phyloP scores from a whole-genome alignment of 495 filamentous ascomycete genomes.

The Aspergillus cavernicola region DNA sequence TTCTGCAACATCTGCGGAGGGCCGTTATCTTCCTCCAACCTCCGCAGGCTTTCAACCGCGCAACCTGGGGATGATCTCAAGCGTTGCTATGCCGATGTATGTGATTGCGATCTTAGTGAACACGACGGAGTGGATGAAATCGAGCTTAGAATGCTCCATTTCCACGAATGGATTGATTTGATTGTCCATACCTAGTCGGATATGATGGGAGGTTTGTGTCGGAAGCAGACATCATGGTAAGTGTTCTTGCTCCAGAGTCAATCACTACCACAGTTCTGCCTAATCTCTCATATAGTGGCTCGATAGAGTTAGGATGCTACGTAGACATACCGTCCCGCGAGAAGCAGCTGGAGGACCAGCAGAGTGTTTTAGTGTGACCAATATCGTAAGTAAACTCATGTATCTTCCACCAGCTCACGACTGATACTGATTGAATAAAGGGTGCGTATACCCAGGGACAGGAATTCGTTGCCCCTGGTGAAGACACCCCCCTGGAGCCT shows the following conservation, averaged over 20 bases:
- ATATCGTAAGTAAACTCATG: neutral
- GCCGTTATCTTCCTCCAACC: neutral
- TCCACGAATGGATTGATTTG: neutral
- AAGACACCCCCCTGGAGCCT: neutral
- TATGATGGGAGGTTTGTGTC: neutral
- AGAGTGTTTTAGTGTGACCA: neutral
- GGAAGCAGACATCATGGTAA: neutral
- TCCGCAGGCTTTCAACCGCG: neutral
- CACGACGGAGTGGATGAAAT: neutral
- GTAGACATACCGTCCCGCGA: too few species aligned
- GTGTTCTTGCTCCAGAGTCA: neutral
- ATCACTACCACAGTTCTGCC: neutral
- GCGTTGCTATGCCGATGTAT: neutral
- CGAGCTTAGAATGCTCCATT: neutral
- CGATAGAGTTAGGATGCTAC: neutral
- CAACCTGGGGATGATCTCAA: neutral
- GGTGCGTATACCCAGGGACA: neutral
- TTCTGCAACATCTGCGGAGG: constrained; percentile 5
- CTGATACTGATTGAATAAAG: neutral
- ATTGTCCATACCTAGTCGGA: neutral
- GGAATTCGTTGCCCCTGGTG: neutral
- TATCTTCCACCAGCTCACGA: neutral
- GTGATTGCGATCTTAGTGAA: neutral
- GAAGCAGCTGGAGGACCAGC: neutral
- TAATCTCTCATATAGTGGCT: neutral